These are phyloP conservation scores for Amorphotheca resinae DNA, from an alignment of 495 filamentous ascomycete genomes.

Conservation along the genomic window DNA sequence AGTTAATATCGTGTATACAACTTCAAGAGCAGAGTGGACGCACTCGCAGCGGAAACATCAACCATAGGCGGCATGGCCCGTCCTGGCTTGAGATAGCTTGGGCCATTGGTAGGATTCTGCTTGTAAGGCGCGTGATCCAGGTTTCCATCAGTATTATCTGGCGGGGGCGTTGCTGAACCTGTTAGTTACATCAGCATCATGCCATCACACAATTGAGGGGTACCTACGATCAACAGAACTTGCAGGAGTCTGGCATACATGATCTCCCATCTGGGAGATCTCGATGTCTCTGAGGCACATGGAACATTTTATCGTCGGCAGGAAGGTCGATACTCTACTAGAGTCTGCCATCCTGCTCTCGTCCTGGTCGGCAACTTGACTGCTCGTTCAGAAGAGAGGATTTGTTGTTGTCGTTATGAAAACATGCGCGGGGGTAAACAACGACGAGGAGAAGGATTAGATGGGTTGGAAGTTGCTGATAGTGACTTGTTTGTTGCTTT, in stretches of 20 bases:
- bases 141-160: constrained; percentile 12
- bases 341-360: constrained; percentile 32
- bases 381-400: constrained; percentile 2
- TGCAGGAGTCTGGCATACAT: constrained; percentile 61
- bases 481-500: not conserved
- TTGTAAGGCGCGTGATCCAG: constrained; percentile 16
- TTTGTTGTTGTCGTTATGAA: constrained; percentile 3
- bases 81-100: constrained; percentile 20
- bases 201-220: not conserved
- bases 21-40: constrained; percentile 14
- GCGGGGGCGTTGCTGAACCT: constrained; percentile 30
- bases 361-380: constrained; percentile 11
- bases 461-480: not conserved
- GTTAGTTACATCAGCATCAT: constrained; percentile 8
- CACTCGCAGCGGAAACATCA: constrained; percentile 47
- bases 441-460: not conserved
- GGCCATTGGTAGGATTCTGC: constrained; percentile 12
- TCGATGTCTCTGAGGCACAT: constrained; percentile 74
- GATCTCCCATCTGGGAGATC: constrained; percentile 86
- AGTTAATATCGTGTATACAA: not conserved
- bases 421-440: constrained; percentile 8
- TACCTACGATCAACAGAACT: constrained; percentile 18
- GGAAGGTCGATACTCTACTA: constrained; percentile 49
- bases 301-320: constrained; percentile 95
- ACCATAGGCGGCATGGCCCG: constrained; percentile 34